Base-by-base conservation (phyloP, 208 protist species). In the Trypanosoma scelopori region DNA sequence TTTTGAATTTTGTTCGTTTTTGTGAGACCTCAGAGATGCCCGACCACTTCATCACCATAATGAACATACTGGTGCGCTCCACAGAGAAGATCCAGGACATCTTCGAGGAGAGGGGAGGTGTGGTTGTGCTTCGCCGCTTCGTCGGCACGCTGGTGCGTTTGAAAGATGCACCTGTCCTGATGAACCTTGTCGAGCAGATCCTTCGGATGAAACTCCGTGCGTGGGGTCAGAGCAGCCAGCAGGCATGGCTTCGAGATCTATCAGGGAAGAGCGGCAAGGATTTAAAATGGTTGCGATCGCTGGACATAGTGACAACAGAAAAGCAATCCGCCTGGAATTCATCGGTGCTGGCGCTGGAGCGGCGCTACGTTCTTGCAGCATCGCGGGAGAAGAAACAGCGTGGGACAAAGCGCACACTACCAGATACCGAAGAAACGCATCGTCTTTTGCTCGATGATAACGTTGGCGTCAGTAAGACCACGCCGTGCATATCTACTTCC, bases 181-280 rank as follows among this genome's bases (percentile, higher is more conserved):
- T 85, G 71, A 71, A 73, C 52, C 35, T 94, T n/a, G 46, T 94
- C 13, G 76, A 88, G 51, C 67, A 78, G 32, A 59, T 91, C 25
- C 75, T 82, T 16, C 78, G 73, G 20, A 75, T 90, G 68, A 74
- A 76, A 32, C 37, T 83, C 0, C 55, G 39, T 45, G 60, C 73
- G 43, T 94, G 88, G 85, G 53, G 85, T 55, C 49, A 61, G 7
- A 71, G 69, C 6, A 89, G 84, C 25, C 82, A 89, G 57, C 73
- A 81, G 57, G 78, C 84, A 28, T 94, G 88, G 85, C 72, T 78
- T 41, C 84, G 80, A 12, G 76, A 89, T 70, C 71, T 81, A 47
- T 30, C 65, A 0, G 60, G 77, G 50, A 78, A 76, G 30, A 65
- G 71, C 30, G 78, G 74, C 1, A 53, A 57, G 0, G 81, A 94